Evolutionary conservation across 495 filamentous ascomycete genomes (phyloP).

Genomic region (Barbatosphaeria neglecta): DNA sequence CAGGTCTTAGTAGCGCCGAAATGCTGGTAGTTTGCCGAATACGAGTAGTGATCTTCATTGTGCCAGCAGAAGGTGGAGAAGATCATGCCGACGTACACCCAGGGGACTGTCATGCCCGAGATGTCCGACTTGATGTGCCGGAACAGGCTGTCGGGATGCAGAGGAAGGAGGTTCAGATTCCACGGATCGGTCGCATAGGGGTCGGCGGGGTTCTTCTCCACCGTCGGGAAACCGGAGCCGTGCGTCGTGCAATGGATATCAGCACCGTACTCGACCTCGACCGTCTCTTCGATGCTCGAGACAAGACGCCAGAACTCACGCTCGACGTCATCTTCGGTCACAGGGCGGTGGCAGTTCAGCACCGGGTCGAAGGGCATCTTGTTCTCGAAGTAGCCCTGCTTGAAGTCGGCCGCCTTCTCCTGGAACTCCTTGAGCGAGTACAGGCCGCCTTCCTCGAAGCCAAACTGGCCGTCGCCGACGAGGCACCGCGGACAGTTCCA

Average conservation of each 20-base stretch:
- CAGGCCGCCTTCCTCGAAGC: constrained; percentile 92
- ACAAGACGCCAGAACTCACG: constrained; percentile 94
- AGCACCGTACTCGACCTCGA: constrained; percentile 96
- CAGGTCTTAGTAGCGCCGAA: constrained; percentile 98
- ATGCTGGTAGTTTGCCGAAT: constrained; percentile 98
- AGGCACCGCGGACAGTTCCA: constrained; percentile 96
- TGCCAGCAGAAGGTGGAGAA: constrained; percentile 99
- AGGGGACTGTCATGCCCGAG: constrained; percentile 99
- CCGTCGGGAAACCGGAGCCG: constrained; percentile 92
- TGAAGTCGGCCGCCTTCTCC: constrained; percentile 89
- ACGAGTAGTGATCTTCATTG: constrained; percentile 95
- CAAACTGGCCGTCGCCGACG: constrained; percentile 92
- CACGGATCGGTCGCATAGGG: constrained; percentile 80
- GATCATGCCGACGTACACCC: constrained; percentile 99
- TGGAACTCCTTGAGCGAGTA: constrained; percentile 97
- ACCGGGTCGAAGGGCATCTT: constrained; percentile 86
- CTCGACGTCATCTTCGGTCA: constrained; percentile 94
- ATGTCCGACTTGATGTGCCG: constrained; percentile 96
- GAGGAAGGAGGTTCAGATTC: constrained; percentile 91
- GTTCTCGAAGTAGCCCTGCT: constrained; percentile 80
- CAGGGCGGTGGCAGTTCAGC: constrained; percentile 61
- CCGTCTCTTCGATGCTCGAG: constrained; percentile 82
- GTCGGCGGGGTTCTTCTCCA: constrained; percentile 81
- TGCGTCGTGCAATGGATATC: constrained; percentile 98
- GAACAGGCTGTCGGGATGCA: constrained; percentile 87